Base-by-base conservation (phyloP, 129 eudicot species). In the Gnaphalium uliginosum region DNA sequence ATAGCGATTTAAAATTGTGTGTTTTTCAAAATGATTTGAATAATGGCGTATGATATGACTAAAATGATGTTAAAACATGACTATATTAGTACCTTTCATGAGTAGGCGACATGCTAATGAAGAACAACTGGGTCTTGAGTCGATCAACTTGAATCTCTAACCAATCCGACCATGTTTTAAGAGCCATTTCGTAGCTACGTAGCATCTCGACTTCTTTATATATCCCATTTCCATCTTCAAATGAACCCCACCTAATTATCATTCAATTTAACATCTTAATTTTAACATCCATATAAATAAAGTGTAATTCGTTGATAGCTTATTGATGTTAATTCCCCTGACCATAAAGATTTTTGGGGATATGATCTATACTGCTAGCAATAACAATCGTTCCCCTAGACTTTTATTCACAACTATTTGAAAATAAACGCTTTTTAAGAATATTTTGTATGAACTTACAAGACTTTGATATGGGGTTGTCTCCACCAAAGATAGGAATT, bases 141-240 rank as follows among this genome's bases (percentile, higher is more conserved):
- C 87, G 86, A 64, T 92, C 77, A 35, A 92, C 87, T 37, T 85
- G 90, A 58, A 82, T 80, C 62, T 87, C 90, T 78, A 92, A 63
- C 96, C 96, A 92, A 59, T 89, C 87, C 0, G 96, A 81, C 97
- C 93, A 92, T 10, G 97, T 92, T 71, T 81, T 83, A 1, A 92
- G 66, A 23, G 93, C 96, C 88, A 89, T 63, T 74, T 87, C 91
- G 30, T 89, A 89, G 81, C 86, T 75, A 22, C 86, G 84, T 17
- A 84, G 77, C 85, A 76, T 89, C 29, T 82, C 81, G 7, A 87
- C 79, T 33, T 92, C 89, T 62, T 89, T 87, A 77, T 81, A 83
- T 25, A 85, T 76, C 27, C 87, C 87, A 50, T 81, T 80, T 19
- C 74, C 53, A 53, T 33, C 73, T 60, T 81, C 83, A 61, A 89